A percentile compares a stretch with the other conserved stretches of the same genome.
Evolutionary conservation across 805 yeast genomes (phyloP).

Genomic region (Blastobotrys attinorum): DNA sequence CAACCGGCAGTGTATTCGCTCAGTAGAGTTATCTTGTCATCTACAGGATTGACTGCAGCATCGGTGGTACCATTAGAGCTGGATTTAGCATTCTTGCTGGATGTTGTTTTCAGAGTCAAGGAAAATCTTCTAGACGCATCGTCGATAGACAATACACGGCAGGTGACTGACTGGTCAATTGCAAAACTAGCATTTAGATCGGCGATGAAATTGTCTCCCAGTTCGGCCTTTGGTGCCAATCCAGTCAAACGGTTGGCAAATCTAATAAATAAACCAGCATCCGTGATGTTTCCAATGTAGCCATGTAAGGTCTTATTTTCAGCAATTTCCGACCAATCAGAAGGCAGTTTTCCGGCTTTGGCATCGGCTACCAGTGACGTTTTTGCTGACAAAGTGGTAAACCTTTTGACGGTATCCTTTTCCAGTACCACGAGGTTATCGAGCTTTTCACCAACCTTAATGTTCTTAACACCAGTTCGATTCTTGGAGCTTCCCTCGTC

Average conservation of each 20-base stretch:
- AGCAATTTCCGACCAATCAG: conserved; percentile 48
- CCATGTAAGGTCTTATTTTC: conserved; percentile 54
- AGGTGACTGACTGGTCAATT: conserved; percentile 63
- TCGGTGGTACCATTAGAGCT: conserved; percentile 50
- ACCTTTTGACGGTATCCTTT: conserved; percentile 52
- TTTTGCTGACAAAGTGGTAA: conserved; percentile 58
- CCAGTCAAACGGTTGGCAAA: conserved; percentile 81
- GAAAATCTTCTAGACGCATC: conserved; percentile 63
- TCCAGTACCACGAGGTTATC: conserved; percentile 56
- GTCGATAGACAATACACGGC: conserved; percentile 60
- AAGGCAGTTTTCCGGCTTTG: conserved; percentile 45
- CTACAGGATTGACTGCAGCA: conserved; percentile 52
- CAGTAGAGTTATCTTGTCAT: conserved; percentile 38
- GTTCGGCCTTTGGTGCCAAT: conserved; percentile 60
- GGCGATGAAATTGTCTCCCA: conserved; percentile 43
- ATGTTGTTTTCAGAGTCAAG: conserved; percentile 43
- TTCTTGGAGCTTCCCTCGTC: conserved; percentile 65
- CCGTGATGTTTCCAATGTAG: conserved; percentile 69
- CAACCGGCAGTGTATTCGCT: conserved; percentile 55
- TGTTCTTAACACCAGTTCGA: conserved; percentile 53
- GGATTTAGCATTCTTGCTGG: conserved; percentile 13
- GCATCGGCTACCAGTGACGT: conserved; percentile 61
- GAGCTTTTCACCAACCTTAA: conserved; percentile 52
- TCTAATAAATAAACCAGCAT: conserved; percentile 72
- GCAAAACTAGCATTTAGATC: conserved; percentile 49